Conservation (phyloP, 805 yeast genomes). For the Nakazawaea anatomiae region DNA sequence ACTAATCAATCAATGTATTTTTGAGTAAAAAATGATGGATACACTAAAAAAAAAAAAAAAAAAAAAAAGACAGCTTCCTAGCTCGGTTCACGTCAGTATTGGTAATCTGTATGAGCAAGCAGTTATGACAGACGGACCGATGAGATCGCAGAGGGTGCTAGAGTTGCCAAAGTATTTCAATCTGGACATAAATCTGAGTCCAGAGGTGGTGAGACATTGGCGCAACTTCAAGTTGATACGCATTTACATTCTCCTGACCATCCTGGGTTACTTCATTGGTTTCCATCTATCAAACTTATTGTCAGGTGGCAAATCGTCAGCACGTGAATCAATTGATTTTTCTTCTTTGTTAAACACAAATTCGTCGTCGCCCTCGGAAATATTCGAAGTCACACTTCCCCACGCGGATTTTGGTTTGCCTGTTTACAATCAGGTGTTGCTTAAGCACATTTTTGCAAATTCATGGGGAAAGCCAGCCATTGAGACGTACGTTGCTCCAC, state of each 20-base stretch:
- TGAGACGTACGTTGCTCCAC: conserved; percentile 38
- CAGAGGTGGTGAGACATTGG: neutral
- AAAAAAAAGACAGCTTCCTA: too few species aligned
- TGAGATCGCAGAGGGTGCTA: neutral
- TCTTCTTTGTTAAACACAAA: neutral
- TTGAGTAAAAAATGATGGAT: neutral
- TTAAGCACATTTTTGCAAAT: conserved; percentile 47
- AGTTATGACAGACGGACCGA: too few species aligned
- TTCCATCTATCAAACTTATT: neutral
- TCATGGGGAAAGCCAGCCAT: conserved; percentile 56
- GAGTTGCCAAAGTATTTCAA: neutral
- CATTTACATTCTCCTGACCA: neutral
- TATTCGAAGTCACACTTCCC: conserved; percentile 27
- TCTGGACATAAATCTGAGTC: neutral
- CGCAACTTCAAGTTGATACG: neutral
- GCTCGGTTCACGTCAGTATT: too few species aligned
- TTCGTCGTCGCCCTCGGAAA: conserved; percentile 16
- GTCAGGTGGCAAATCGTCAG: neutral
- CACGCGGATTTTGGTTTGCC: conserved; percentile 24
- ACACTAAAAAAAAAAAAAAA: too few species aligned
- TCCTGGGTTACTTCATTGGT: neutral
- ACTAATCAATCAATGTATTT: neutral
- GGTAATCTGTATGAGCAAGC: too few species aligned
- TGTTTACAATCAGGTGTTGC: conserved; percentile 32
- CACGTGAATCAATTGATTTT: neutral